Evolutionary conservation across 1,139 yeast species (phyloP), one percentile per base, ranked within the genome.

Genomic region (Debaryomyces coudertii): DNA sequence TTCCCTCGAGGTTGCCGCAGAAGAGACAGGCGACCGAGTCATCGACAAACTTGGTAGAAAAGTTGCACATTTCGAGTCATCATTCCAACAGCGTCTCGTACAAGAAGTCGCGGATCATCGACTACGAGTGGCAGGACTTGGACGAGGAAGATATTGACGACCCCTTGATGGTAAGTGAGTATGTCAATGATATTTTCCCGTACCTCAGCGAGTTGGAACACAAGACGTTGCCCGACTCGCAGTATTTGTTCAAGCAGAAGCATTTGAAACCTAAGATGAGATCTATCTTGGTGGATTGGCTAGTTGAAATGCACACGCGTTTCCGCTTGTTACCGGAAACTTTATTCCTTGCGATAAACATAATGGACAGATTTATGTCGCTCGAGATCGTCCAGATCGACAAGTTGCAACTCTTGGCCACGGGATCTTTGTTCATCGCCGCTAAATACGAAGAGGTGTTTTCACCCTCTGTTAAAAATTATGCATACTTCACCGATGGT

Each of bases 381-480:
- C 74, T 79, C 50, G 95, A 87, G 58, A 77, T 81, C 42, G 95
- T 90, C 34, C 90, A 87, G 56, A 81, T 90, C 50, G 92, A 87
- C 60, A 84, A 89, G 68, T 73, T 93, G 48, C 99, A 93, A 71
- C 75, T 92, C 47, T 82, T 92, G 40, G 98, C 98, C 9, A 87
- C 96, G 1, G 90, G 97, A 1, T 83, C 95, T 18, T 68, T 93
- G 53, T 90, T 92, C 66, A 87, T 92, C 54, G 97, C 98, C 29
- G 93, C 97, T 20, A 93, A 93, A 69, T 90, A 89, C 63, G 98
- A 92, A 69, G 98, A 92, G 68, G 96, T 92, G 40, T 88, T 88
- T 62, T 82, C 93, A 7, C 98, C 98, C 12, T 84, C 95, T 34
- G 89, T 90, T 46, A 82, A 84, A 56, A 88, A 90, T 68, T 90